Percentiles rank a stretch among this genome's conserved stretches.
Conservation (phyloP, 331 rosid genomes). For the Rosa hybrid region DNA sequence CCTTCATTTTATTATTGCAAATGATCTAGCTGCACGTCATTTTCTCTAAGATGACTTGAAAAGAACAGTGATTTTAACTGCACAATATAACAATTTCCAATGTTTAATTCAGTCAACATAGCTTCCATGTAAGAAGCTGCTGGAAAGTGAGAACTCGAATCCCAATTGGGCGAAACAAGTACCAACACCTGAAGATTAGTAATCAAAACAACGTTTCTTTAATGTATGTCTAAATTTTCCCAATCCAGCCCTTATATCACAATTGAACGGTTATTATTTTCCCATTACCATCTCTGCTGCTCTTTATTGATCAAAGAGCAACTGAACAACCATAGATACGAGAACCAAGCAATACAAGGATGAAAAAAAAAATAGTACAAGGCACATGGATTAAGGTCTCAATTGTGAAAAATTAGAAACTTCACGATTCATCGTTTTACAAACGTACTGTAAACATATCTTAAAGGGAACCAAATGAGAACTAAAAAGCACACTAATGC, state of each 20-base stretch:
- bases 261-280: not conserved
- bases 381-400: not conserved
- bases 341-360: not conserved
- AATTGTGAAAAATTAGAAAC: not conserved
- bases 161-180: not conserved
- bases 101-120: not conserved
- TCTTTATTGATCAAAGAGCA: not conserved
- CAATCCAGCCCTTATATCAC: not conserved
- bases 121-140: not conserved
- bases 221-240: not conserved
- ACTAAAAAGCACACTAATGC: not conserved
- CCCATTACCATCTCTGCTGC: not conserved
- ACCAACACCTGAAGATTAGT: not conserved
- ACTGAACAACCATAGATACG: not conserved
- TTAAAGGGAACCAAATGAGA: not conserved
- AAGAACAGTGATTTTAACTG: not conserved
- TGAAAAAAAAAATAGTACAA: not conserved
- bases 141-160: not conserved
- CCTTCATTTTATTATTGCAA: not conserved
- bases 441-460: not conserved
- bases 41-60: not conserved
- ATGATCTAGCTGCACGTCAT: not conserved
- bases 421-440: not conserved
- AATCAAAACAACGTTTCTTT: not conserved
- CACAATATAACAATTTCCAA: not conserved